These are phyloP conservation scores for Pythium volutum DNA, from an alignment of 352 stramenopile species.

Conservation along the genomic window DNA sequence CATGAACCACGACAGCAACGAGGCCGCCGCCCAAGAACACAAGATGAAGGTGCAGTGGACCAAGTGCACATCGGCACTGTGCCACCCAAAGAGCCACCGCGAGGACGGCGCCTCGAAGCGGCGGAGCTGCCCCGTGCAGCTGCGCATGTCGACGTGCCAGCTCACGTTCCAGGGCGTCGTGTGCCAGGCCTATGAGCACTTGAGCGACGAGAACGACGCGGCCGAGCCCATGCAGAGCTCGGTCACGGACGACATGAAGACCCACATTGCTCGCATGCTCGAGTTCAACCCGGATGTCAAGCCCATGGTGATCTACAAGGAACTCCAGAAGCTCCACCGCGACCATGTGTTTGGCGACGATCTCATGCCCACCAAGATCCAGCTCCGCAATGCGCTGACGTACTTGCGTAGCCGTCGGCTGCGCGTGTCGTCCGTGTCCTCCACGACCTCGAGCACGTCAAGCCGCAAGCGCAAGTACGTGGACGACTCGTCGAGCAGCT, in stretches of 20 bases:
- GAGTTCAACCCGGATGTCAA: constrained; percentile 61
- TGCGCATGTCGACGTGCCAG: constrained; percentile 82
- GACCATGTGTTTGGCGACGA: constrained; percentile 57
- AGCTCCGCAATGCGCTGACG: constrained; percentile 74
- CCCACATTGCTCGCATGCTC: constrained; percentile 65
- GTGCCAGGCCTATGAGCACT: constrained; percentile 73
- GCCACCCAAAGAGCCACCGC: constrained; percentile 51
- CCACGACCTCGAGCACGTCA: constrained; percentile 19
- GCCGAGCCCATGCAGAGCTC: constrained; percentile 67
- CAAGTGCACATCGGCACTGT: constrained; percentile 77
- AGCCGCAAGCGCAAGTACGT: constrained; percentile 38
- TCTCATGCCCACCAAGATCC: constrained; percentile 82
- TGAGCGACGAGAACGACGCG: constrained; percentile 75
- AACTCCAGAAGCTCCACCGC: constrained; percentile 53
- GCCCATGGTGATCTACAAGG: constrained; percentile 76
- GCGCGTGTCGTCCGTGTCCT: constrained; percentile 25
- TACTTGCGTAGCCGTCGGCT: constrained; percentile 79
- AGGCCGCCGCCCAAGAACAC: constrained; percentile 47
- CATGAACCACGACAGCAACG: constrained; percentile 60
- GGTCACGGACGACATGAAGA: constrained; percentile 78
- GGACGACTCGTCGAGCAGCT: constrained; percentile 52
- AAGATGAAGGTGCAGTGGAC: constrained; percentile 88
- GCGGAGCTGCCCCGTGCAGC: constrained; percentile 58
- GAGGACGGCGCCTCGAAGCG: constrained; percentile 23
- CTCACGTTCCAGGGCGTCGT: constrained; percentile 69